These are phyloP conservation scores for Westerdykella ornata DNA, from an alignment of 2,329 filamentous ascomycete genomes.

Conservation along the genomic window DNA sequence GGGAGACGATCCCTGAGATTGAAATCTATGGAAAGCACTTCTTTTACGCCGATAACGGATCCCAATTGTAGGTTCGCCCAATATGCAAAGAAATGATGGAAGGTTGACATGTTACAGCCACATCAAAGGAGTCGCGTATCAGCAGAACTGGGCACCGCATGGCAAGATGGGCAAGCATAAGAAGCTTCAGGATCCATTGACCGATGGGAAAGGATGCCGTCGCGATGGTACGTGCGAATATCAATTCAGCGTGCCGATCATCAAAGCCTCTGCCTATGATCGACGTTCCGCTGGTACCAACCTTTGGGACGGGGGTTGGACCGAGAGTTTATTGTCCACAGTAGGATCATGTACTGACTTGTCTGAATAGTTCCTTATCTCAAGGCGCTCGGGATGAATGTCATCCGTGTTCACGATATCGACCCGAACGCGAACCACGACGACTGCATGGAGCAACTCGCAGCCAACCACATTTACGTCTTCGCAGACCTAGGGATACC, in stretches of 20 bases:
- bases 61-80: constrained; percentile 49
- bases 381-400: constrained; percentile 74
- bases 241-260: background rate
- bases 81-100: constrained; percentile 6
- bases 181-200: constrained; percentile 74
- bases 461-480: constrained; percentile 84
- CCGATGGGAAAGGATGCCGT: constrained; percentile 62
- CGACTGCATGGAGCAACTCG: constrained; percentile 74
- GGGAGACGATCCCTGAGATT: constrained; percentile 26
- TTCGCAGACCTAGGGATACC: constrained; percentile 65
- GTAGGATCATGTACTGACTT: too few species aligned
- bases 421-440: constrained; percentile 69
- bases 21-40: constrained; percentile 65
- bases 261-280: background rate
- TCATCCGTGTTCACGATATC: constrained; percentile 88
- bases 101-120: constrained; percentile 45
- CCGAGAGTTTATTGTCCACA: too few species aligned
- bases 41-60: constrained; percentile 79
- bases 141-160: constrained; percentile 47
- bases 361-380: constrained; percentile 58
- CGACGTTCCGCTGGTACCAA: background rate
- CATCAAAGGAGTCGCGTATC: constrained; percentile 91
- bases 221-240: constrained; percentile 54
- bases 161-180: constrained; percentile 27
- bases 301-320: too few species aligned